Evolutionary conservation across 805 yeast genomes (phyloP), one percentile per base, ranked within the genome.

Genomic region (Suhomyces pyralidae): DNA sequence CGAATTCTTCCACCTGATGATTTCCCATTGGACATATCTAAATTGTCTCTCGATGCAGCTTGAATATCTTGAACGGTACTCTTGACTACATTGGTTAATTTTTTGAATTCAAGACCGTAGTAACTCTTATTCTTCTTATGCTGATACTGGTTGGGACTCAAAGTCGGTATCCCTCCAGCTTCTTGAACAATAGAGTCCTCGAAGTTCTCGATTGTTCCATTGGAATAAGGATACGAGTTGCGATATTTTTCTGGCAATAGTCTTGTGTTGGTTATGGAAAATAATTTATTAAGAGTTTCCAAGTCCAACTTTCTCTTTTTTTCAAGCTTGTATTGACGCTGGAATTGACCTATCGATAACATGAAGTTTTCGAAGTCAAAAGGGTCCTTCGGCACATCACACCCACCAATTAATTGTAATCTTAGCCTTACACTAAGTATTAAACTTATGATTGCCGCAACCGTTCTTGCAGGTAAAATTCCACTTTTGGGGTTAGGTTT

Each of bases 371-470:
- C 86, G 49, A 83, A 84, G 55, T 88, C 93, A 62, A 88, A 84
- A 0, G 96, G 93, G 63, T 94, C 98, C 62, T 90, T 88, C 15
- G 84, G 94, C 54, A 77, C 86, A 60, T 77, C 88, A 44, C 68
- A 65, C 0, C 69, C 69, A 1, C 68, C 69, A 15, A 65, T 55
- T 36, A 65, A 47, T 3, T 65, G 66, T 9, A 85, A 71, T 47
- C 90, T 83, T 38, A 93, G 63, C 57, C 90, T 81, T 46, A 89
- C 80, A 51, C 90, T 84, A 17, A 88, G 66, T 0, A 90, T 81
- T 61, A 90, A 81, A 45, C 97, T 94, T 7, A 94, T 68, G 1
- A 94, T 76, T 0, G 94, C 93, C 0, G 96, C 80, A 0, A 91
- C 88, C 0, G 96, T 82, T 3, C 81, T 74, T 0, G 91, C 80